Evolutionary conservation across 202 grass and related monocot species (phyloP), one percentile per base, ranked within the genome.

Genomic region (Schoenoplectus tabernaemontani): DNA sequence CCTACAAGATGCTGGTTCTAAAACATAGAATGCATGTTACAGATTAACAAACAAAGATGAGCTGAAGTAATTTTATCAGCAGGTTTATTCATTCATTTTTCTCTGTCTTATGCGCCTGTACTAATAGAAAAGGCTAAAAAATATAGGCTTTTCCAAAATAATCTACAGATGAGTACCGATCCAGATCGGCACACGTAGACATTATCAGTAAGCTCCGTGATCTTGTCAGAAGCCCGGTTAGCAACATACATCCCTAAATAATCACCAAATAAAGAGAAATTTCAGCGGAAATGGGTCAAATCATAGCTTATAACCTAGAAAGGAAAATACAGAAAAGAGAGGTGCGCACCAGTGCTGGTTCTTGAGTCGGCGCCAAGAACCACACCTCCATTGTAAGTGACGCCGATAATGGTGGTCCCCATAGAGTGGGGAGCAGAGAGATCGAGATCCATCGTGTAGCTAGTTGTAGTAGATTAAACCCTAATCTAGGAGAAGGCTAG

Each of bases 141-240:
- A 2, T 30, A 6, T 30, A 47, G 33, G 6, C 32, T 54, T 42
- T 0, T 20, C 22, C 33, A 12, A 56, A 37, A 71, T 11, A 80
- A 23, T 12, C 10, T 15, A 64, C 1, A 39, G 48, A 10, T 24
- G 79, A 84, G 91, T 88, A 99, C 96, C 78, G 96, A 99, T 91
- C 96, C 92, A 75, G 90, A 99, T 57, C 90, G 85, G 76, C 92
- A 96, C 37, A 91, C 82, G 50, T 88, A 96, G 16, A 99, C 90
- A 82, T 96, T 99, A 53, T 99, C 96, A 15, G 88, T 96, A 43
- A 99, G 71, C 76, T 81, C 83, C 4, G 90, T 91, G 57, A 99
- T 99, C 85, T 99, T 99, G 82, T 96, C 92, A 0, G 96, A 99
- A 17, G 90, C 96, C 77, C 90, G 87, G 81, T 99, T 96, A 0